Evolutionary conservation across 768 basidiomycete species (phyloP), one percentile per base, ranked within the genome.

Genomic region (Tephrocybe sp.): DNA sequence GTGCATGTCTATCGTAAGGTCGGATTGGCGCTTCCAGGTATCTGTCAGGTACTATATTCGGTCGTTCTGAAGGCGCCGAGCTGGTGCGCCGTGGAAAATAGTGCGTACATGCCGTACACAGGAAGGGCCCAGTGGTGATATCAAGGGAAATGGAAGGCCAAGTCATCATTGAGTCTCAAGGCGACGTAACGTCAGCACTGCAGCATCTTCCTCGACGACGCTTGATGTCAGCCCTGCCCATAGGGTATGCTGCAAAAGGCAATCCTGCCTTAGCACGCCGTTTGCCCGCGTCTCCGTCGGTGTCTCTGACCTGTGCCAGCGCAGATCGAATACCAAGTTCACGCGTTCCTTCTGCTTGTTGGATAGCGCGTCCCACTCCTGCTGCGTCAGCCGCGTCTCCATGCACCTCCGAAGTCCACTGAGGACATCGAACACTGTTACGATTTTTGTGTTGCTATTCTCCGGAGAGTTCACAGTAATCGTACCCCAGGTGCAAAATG

Each of bases 361-460:
- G 11, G 70, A 68, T 45, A 79, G 55, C 25, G 53, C 47, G 8
- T 76, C 65, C 75, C 79, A 82, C 51, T 82, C 80, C 0, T 48
- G 45, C 7, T 61, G 67, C 12, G 57, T 67, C 46, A 83, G 66
- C 5, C 68, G 77, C 4, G 42, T 61, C 14, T 65, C 65, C 20
- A 81, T 58, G 28, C 68, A 65, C 11, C 54, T 42, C 61, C 75
- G 68, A 39, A 84, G 77, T n/a, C 74, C 72, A 1, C 68, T 50
- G 3, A 85, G 64, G 18, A 84, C 69, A 40, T 85, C 78, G n/a
- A 62, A 62, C 48, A 85, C 60, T 2, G 81, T 84, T 36, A 85
- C 74, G 7, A 12, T 14, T n/a, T 14, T 5, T 4, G 34, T 10
- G 34, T 9, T 8, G 8, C 77, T 78, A 0, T 60, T 58, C 14